Conservation (phyloP, 176 grass and related monocot genomes). For the Oryza glumipatula region DNA sequence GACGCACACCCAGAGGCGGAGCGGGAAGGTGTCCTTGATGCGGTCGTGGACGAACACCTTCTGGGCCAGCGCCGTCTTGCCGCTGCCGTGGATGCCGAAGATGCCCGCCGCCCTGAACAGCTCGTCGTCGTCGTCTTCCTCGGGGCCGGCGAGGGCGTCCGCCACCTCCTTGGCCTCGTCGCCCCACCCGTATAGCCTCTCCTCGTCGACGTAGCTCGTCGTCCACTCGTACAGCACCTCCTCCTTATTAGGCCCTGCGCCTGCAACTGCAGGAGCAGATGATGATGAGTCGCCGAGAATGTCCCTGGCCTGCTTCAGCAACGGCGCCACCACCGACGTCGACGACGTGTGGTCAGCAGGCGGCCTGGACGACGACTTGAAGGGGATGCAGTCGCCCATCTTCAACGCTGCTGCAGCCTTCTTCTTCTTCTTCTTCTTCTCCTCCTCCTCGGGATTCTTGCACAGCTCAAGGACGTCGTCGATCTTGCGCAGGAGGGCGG, state of each 20-base stretch:
- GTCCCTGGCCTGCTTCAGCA: neutral
- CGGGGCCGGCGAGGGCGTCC: slow-evolving; percentile 21
- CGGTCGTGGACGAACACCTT: slow-evolving; percentile 58
- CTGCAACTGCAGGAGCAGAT: neutral
- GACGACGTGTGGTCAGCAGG: neutral
- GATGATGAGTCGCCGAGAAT: neutral
- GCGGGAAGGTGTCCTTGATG: slow-evolving; percentile 59
- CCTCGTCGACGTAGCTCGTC: slow-evolving; percentile 59
- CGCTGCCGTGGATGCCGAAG: slow-evolving; percentile 51
- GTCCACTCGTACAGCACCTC: slow-evolving; percentile 56
- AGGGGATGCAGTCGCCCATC: slow-evolving; percentile 40
- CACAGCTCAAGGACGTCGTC: neutral
- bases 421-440: neutral
- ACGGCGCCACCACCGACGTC: neutral
- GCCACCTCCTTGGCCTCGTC: slow-evolving; percentile 11
- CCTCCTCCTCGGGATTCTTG: neutral
- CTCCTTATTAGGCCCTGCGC: neutral
- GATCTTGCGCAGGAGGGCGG: slow-evolving; percentile 4
- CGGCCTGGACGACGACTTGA: neutral
- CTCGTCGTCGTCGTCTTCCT: neutral
- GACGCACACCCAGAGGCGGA: slow-evolving; percentile 61
- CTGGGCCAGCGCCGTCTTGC: slow-evolving; percentile 62
- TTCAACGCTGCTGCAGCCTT: no score
- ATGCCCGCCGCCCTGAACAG: slow-evolving; percentile 49
- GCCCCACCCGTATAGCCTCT: slow-evolving; percentile 43